Conservation (phyloP, 2,329 filamentous ascomycete genomes). For the Geosmithia putterillii region DNA sequence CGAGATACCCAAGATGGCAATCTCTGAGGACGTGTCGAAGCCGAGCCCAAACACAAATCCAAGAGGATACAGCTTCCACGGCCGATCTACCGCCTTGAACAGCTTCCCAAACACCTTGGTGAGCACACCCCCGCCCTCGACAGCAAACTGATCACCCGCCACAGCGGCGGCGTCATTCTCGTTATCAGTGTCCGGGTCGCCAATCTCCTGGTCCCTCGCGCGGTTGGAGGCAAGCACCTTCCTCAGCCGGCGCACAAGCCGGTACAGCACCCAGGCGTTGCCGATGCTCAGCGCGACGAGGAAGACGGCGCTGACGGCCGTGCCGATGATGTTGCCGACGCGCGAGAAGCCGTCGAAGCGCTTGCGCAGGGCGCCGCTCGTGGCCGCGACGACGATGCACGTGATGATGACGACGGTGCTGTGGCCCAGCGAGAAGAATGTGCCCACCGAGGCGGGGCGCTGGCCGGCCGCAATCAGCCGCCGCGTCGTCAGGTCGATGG, state of each 20-base stretch:
- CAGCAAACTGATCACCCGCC: conserved; percentile 41
- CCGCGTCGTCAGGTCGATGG: conserved; percentile 91
- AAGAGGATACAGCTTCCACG: conserved; percentile 94
- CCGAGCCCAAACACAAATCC: conserved; percentile 84
- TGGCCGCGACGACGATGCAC: conserved; percentile 84
- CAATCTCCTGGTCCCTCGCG: not conserved
- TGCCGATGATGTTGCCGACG: conserved; percentile 82
- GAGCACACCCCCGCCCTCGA: conserved; percentile 69
- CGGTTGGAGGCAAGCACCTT: conserved; percentile 35
- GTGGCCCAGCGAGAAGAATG: conserved; percentile 88
- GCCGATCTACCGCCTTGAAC: conserved; percentile 61
- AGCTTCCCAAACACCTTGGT: conserved; percentile 59
- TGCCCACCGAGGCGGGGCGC: conserved; percentile 81
- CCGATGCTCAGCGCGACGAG: conserved; percentile 71
- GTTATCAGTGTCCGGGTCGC: conserved; percentile 10
- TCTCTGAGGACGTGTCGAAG: conserved; percentile 91
- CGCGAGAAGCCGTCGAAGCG: conserved; percentile 70
- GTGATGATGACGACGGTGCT: conserved; percentile 88
- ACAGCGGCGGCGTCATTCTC: conserved; percentile 14
- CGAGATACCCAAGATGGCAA: conserved; percentile 82
- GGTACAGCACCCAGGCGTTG: conserved; percentile 77
- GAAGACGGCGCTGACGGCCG: conserved; percentile 72
- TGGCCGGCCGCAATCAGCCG: conserved; percentile 78
- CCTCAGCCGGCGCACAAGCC: conserved; percentile 57
- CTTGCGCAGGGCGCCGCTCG: conserved; percentile 68